Evolutionary conservation across 176 grass and related monocot species (phyloP).

Genomic region (Tillandsia fasciculata): DNA sequence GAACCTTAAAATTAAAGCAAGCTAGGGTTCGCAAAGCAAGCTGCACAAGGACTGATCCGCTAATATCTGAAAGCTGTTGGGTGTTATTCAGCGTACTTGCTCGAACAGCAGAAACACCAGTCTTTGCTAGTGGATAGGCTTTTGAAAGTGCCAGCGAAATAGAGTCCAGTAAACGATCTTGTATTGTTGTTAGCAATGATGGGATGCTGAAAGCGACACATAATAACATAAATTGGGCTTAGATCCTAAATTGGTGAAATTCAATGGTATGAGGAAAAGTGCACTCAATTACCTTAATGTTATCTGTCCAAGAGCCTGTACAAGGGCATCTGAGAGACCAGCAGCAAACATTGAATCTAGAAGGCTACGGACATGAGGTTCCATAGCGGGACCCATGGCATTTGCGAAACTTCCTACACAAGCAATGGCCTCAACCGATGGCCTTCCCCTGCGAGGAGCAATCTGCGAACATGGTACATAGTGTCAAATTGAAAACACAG

Average conservation of each 20-base stretch:
- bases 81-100: conserved; percentile 43
- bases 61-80: conserved; percentile 61
- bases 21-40: conserved; percentile 82
- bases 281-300: conserved; percentile 40
- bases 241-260: not conserved
- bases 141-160: conserved; percentile 76
- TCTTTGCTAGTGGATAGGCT: conserved; percentile 35
- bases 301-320: conserved; percentile 73
- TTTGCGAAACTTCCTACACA: conserved; percentile 93
- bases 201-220: conserved; percentile 53
- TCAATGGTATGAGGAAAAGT: not conserved
- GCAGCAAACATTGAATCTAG: conserved; percentile 84
- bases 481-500: conserved; percentile 22
- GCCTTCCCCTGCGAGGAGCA: conserved; percentile 85
- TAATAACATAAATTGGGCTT: conserved; percentile 1
- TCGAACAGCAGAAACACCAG: conserved; percentile 31
- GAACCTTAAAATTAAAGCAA: conserved; percentile 84
- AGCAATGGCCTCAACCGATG: conserved; percentile 89
- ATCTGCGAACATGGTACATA: conserved; percentile 46
- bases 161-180: conserved; percentile 81
- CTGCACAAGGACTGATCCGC: conserved; percentile 54
- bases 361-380: conserved; percentile 81
- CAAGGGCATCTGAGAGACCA: conserved; percentile 74
- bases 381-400: conserved; percentile 88
- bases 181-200: conserved; percentile 77